Evolutionary conservation across 2,329 filamentous ascomycete species (phyloP).

Genomic region (Leptographium lundbergii): DNA sequence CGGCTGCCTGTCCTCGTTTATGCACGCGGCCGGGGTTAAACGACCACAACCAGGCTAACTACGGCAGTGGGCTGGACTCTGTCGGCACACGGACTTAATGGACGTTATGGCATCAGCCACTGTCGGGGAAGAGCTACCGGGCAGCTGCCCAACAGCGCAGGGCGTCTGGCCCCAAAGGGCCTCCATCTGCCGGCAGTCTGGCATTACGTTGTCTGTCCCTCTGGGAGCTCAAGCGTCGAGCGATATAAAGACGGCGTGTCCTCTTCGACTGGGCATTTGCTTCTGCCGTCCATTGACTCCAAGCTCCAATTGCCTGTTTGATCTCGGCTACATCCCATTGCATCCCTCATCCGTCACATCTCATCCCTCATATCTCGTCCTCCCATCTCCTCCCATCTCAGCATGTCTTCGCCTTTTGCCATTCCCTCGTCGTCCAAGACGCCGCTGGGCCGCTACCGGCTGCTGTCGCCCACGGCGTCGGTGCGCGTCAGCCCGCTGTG

Average conservation of each 20-base stretch:
- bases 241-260: too few relatives aligned
- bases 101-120: neutral
- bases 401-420: conserved; percentile 7
- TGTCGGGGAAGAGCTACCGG: neutral
- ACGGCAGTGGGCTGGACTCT: neutral
- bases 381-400: neutral
- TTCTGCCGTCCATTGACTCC: too few relatives aligned
- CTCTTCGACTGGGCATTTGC: too few relatives aligned
- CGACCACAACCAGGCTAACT: neutral
- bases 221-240: too few relatives aligned
- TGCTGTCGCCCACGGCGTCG: conserved; percentile 52
- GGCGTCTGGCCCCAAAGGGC: too few relatives aligned
- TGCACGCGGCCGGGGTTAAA: neutral
- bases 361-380: neutral
- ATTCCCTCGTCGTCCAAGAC: conserved; percentile 37
- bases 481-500: conserved; percentile 56
- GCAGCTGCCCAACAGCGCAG: neutral
- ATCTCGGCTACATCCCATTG: too few relatives aligned
- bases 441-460: conserved; percentile 49
- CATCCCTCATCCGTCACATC: too few relatives aligned
- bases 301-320: too few relatives aligned
- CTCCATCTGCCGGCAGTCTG: too few relatives aligned
- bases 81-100: neutral
- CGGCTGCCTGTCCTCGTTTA: neutral
- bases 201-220: neutral